Evolutionary conservation across 2,329 filamentous ascomycete species (phyloP).

Genomic region (Colletotrichum eleusines): DNA sequence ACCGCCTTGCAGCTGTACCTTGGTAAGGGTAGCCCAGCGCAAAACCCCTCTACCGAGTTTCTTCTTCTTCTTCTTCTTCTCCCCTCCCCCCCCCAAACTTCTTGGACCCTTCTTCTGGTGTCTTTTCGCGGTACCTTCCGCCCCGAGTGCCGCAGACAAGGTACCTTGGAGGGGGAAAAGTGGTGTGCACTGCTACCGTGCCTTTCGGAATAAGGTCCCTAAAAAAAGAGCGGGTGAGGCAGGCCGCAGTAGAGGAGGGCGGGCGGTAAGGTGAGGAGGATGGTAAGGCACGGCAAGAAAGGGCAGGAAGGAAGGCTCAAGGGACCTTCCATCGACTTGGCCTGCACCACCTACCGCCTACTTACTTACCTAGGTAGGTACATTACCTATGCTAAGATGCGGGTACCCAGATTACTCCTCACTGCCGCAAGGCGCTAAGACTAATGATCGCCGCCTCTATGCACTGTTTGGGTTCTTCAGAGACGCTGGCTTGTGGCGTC

Average conservation of each 20-base stretch:
- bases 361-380: background rate
- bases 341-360: background rate
- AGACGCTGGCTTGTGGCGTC: conserved; percentile 39
- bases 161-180: conserved; percentile 11
- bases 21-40: background rate
- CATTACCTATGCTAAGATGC: background rate
- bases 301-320: background rate
- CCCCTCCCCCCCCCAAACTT: background rate
- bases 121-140: background rate
- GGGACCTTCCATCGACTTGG: background rate
- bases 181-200: conserved; percentile 4
- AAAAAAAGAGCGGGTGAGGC: conserved; percentile 17
- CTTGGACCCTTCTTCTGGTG: background rate
- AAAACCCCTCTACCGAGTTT: background rate
- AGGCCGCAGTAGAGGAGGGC: conserved; percentile 12
- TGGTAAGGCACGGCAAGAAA: conserved; percentile 1
- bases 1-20: too few relatives aligned
- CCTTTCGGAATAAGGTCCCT: conserved; percentile 3
- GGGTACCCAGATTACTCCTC: conserved; percentile 29
- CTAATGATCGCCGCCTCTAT: conserved; percentile 32
- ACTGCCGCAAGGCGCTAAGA: conserved; percentile 35
- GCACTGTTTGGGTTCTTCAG: conserved; percentile 41
- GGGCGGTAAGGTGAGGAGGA: conserved; percentile 20
- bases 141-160: conserved; percentile 7
- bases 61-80: background rate